A percentile compares a stretch with the other conserved stretches of the same genome.
These are phyloP conservation scores for Nephromyces sp. DNA, from an alignment of 169 alveolate species.

Conservation along the genomic window DNA sequence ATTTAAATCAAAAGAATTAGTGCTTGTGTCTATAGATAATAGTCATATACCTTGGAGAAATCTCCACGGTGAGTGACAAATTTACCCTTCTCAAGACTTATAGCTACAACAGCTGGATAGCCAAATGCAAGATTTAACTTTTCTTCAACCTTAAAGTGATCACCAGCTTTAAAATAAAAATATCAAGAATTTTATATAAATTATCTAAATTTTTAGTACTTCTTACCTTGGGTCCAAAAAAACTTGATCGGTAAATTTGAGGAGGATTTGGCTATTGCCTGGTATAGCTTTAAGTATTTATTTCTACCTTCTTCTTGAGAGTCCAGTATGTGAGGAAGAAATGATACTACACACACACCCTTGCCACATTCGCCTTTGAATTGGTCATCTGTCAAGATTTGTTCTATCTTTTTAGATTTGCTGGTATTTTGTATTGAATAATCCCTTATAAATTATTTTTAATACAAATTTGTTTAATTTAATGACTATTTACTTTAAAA, in stretches of 20 bases:
- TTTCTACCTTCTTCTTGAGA: constrained; percentile 59
- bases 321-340: constrained; percentile 79
- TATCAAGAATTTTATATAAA: not conserved
- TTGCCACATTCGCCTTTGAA: constrained; percentile 37
- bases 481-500: constrained; percentile 8
- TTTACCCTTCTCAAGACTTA: constrained; percentile 47
- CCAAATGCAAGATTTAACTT: constrained; percentile 68
- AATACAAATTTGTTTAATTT: not conserved
- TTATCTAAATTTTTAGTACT: not conserved
- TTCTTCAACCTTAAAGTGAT: constrained; percentile 68
- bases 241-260: constrained; percentile 64
- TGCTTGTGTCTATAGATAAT: no score
- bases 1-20: no score
- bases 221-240: constrained; percentile 72
- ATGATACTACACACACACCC: constrained; percentile 69
- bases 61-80: constrained; percentile 25
- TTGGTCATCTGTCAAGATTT: constrained; percentile 19
- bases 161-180: constrained; percentile 32
- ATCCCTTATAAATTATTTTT: no score
- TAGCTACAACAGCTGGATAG: constrained; percentile 77
- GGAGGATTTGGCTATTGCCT: constrained; percentile 54
- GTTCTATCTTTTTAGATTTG: no score
- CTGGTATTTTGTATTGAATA: not conserved
- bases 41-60: constrained; percentile 12
- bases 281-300: constrained; percentile 49